Base-by-base conservation (phyloP, 1,284 basidiomycete genomes). In the Leccinum subspadiceum region DNA sequence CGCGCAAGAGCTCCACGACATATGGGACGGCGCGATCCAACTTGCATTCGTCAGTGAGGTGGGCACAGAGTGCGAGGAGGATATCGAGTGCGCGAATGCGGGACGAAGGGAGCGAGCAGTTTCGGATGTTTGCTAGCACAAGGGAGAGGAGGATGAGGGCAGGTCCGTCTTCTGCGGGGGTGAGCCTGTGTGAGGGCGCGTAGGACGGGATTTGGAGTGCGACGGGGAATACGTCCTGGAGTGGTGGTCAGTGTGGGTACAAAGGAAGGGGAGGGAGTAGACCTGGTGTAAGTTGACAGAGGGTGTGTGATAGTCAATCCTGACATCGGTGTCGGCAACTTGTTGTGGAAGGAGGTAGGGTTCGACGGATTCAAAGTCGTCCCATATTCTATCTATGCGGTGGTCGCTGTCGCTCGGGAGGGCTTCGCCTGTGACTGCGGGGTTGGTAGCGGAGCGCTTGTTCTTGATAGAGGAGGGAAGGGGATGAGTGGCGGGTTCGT, bases 11-110 rank as follows among this genome's bases (percentile, higher is more conserved):
- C 49, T 95, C 92, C 5, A 98, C 87, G 26, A 97, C 84, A 67
- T 94, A 98, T 17, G 49, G 49, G 24, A 98, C 80, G 75, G 98
- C 87, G 3, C 96, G 87, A 72, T 99, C 97, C 52, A 99, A 79
- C 71, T 96, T 96, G 13, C 94, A 94, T 73, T 98, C 96, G 70
- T 99, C 97, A 0, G 92, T 93, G 35, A 99, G 81, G 70, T 92
- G 90, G 2, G 84, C 83, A 3, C 86, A 85, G 5, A 98, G 80
- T 1, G 93, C 93, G 17, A 98, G 81, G 59, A 98, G 89, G 9
- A 98, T 81, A 66, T 98, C 94, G 53, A 99, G 76, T 0, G 91
- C 92, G 41, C 87, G 89, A 29, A 94, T 77, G 72, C 95, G 93
- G 6, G 94, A 94, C 35, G 90, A 93, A 0, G 97, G 93, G 3